A percentile compares a stretch with the other conserved stretches of the same genome.
phyloP scores from a whole-genome alignment of 306 rosid genomes.

The Dryas drummondii region DNA sequence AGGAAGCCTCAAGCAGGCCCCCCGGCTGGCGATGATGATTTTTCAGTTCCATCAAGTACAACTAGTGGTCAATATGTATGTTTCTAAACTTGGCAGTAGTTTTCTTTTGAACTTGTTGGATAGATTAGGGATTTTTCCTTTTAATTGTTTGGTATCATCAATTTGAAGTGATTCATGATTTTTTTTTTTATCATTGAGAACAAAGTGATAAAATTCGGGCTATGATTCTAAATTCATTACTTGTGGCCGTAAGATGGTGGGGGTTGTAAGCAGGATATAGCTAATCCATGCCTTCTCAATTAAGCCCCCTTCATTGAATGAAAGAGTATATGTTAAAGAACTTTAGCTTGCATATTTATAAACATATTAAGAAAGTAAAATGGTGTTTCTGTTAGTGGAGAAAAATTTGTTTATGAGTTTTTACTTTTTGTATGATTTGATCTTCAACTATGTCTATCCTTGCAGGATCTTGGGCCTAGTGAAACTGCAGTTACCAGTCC shows the following conservation, averaged over 20 bases:
- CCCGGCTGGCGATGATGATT: conserved; percentile 86
- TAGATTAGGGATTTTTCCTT: background rate
- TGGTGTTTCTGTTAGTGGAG: background rate
- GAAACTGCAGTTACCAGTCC: conserved; percentile 44
- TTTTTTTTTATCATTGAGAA: conserved; percentile 1
- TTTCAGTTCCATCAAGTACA: conserved; percentile 52
- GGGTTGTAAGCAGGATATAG: background rate
- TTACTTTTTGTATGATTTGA: background rate
- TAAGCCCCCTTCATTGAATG: background rate
- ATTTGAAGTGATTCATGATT: background rate
- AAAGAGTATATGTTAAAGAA: conserved; percentile 1
- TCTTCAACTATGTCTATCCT: conserved; percentile 26
- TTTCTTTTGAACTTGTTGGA: conserved; percentile 15
- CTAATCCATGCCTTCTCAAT: too few species aligned
- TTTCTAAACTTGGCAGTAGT: conserved; percentile 21
- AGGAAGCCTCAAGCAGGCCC: conserved; percentile 84
- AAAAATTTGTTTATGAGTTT: background rate
- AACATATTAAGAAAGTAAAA: background rate
- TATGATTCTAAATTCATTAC: background rate
- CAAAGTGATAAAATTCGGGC: background rate
- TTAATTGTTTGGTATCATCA: background rate
- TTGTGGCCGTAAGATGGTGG: background rate
- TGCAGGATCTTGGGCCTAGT: conserved; percentile 63
- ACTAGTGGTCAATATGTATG: conserved; percentile 62
- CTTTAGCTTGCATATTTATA: background rate